These are phyloP conservation scores for Plasmodium gonderi DNA, from an alignment of 169 alveolate genomes.

Conservation along the genomic window DNA sequence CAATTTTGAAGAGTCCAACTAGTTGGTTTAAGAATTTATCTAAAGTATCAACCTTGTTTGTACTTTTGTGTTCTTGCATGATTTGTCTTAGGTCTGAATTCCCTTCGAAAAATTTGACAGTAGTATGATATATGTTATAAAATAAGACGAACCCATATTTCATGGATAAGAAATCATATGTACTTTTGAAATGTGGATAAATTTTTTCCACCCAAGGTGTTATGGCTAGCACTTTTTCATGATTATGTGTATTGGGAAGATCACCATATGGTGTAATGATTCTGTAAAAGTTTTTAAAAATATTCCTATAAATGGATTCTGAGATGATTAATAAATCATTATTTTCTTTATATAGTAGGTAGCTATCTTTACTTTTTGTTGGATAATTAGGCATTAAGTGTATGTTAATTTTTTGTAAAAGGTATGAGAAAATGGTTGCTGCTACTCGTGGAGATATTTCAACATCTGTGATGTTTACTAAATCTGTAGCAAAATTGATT, in stretches of 20 bases:
- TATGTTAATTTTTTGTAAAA: conserved; percentile 28
- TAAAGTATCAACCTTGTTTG: neutral
- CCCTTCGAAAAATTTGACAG: neutral
- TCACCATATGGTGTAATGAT: neutral
- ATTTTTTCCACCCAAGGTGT: conserved; percentile 40
- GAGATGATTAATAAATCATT: conserved; percentile 17
- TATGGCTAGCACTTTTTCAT: neutral
- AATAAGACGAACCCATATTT: conserved; percentile 27
- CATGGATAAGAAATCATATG: conserved; percentile 36
- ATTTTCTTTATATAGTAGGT: conserved; percentile 7
- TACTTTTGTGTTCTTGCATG: neutral
- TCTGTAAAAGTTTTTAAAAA: conserved; percentile 13
- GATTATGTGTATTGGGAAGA: neutral
- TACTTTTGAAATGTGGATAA: neutral
- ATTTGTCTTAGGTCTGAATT: neutral
- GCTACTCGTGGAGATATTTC: conserved; percentile 45
- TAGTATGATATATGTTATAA: neutral
- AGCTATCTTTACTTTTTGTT: neutral
- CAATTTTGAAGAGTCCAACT: neutral
- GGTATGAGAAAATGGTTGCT: conserved; percentile 4
- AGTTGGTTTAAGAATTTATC: conserved; percentile 48
- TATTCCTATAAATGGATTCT: conserved; percentile 16
- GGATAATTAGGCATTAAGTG: conserved; percentile 23
- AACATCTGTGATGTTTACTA: conserved; percentile 35
- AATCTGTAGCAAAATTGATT: conserved; percentile 7